phyloP scores from a whole-genome alignment of 1,284 basidiomycete species.

The Volvariella volvacea region DNA sequence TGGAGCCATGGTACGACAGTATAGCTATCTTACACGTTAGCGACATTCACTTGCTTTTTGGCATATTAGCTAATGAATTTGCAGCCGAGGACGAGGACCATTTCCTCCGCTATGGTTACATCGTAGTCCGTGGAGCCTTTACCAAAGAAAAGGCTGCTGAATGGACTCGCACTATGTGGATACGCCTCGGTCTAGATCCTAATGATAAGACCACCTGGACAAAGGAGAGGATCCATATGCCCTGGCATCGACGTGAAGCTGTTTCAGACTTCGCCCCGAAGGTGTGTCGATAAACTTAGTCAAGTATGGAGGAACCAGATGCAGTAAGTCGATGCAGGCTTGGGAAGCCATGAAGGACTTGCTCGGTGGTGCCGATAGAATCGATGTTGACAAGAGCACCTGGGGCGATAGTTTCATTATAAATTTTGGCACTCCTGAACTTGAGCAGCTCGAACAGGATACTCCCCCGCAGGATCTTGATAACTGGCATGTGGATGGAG shows the following conservation, averaged over 20 bases:
- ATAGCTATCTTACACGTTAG: slow-evolving; percentile 21
- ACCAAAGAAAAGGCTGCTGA: slow-evolving; percentile 41
- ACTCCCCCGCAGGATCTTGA: slow-evolving; percentile 37
- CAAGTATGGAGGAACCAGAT: not conserved
- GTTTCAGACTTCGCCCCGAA: slow-evolving; percentile 48
- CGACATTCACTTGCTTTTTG: not conserved
- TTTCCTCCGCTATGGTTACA: slow-evolving; percentile 49
- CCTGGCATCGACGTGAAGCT: slow-evolving; percentile 35
- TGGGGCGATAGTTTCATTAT: slow-evolving; percentile 60
- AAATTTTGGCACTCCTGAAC: slow-evolving; percentile 43
- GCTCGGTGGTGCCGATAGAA: slow-evolving; percentile 50
- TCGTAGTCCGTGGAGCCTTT: slow-evolving; percentile 49
- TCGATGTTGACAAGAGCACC: slow-evolving; percentile 36
- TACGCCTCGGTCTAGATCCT: slow-evolving; percentile 45
- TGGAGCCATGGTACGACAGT: slow-evolving; percentile 15
- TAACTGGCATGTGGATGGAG: slow-evolving; percentile 62
- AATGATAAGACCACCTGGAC: slow-evolving; percentile 48
- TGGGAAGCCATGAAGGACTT: slow-evolving; percentile 55
- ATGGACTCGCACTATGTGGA: slow-evolving; percentile 44
- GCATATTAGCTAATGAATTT: slow-evolving; percentile 1
- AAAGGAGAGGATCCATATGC: slow-evolving; percentile 52
- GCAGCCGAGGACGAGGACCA: slow-evolving; percentile 40
- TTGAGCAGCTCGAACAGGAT: slow-evolving; percentile 23
- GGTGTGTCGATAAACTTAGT: slow-evolving; percentile 26
- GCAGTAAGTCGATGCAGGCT: slow-evolving; percentile 24